These are phyloP conservation scores for Brassica juncea DNA, from an alignment of 345 rosid genomes.

Conservation along the genomic window DNA sequence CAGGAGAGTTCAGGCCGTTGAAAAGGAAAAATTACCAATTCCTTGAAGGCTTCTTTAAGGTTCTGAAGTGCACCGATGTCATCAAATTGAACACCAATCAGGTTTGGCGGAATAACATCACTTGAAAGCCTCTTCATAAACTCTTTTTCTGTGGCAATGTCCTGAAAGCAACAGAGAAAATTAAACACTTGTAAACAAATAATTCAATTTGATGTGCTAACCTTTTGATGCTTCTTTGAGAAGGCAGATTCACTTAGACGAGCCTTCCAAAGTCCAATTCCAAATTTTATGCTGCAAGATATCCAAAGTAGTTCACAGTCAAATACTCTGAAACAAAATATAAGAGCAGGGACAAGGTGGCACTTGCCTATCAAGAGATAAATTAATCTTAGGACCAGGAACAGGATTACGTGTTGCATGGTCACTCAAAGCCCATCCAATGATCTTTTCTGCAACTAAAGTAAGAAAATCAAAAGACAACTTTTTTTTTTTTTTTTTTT, in stretches of 20 bases:
- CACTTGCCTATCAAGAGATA: conserved; percentile 74
- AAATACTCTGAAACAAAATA: conserved; percentile 6
- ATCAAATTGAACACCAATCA: conserved; percentile 86
- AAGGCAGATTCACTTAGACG: conserved; percentile 70
- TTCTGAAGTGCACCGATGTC: conserved; percentile 92
- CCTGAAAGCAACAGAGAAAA: conserved; percentile 49
- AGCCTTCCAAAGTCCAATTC: conserved; percentile 65
- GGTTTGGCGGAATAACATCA: conserved; percentile 81
- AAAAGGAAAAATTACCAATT: conserved; percentile 90
- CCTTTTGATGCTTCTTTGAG: conserved; percentile 78
- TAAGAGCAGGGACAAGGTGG: conserved; percentile 13
- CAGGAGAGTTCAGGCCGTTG: conserved; percentile 89
- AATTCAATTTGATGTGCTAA: conserved; percentile 14
- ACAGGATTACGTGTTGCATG: conserved; percentile 74
- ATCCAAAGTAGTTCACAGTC: conserved; percentile 20
- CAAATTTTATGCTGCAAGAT: conserved; percentile 70
- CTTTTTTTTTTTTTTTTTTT: background rate
- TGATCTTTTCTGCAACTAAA: conserved; percentile 82
- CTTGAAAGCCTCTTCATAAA: conserved; percentile 79
- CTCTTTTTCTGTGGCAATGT: conserved; percentile 83
- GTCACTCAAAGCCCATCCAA: conserved; percentile 87
- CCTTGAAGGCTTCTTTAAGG: conserved; percentile 86
- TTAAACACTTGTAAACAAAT: conserved; percentile 1
- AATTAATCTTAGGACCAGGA: conserved; percentile 52
- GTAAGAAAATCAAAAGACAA: conserved; percentile 1